Base-by-base conservation (phyloP, 345 rosid species). In the Moricandia arvensis region DNA sequence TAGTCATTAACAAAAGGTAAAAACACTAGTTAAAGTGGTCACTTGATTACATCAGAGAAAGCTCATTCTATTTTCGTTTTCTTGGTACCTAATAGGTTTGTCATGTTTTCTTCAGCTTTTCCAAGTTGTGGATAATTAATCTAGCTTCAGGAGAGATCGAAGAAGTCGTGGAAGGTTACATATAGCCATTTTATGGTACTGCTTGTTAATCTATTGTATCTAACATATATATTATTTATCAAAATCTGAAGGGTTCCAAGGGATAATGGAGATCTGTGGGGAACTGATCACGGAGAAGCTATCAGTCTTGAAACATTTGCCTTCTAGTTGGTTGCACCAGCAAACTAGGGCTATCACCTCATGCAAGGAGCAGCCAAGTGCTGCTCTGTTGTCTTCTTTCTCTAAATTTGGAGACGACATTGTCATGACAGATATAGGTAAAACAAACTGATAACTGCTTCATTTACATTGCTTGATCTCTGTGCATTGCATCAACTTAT, bases 71-170 rank as follows among this genome's bases (percentile, higher is more conserved):
- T 49, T 35, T 35, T 79, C 12, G 2, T 47, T 21, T 13, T 3
- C 66, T 68, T 9, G 51, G 59, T 38, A 24, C 59, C 70, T 26
- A 4, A 6, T 71, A 31, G 75, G n/a, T 69, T 38, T 74, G 8
- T 64, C 75, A 7, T 69, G 8, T 73, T 38, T 72, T 85, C 6
- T 78, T 73, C 93, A 92, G 99, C 83, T 92, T 92, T 77, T 84
- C 91, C 17, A 80, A 81, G 76, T 73, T 88, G 43, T 95, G 99
- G 99, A 80, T 86, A 29, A 65, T 92, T 77, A 89, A 95, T 82
- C 72, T 79, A 71, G 81, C 84, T 67, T 85, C 87, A 29, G 93
- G 97, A 78, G 80, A 87, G 77, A 83, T 87, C 34, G 84, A 82
- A 85, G 91, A 90, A 78, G 80, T 76, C 63, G 79, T 88, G 30